A percentile compares a stretch with the other conserved stretches of the same genome.
These are phyloP conservation scores for Cardamine occulta DNA, from an alignment of 345 rosid genomes.

Conservation along the genomic window DNA sequence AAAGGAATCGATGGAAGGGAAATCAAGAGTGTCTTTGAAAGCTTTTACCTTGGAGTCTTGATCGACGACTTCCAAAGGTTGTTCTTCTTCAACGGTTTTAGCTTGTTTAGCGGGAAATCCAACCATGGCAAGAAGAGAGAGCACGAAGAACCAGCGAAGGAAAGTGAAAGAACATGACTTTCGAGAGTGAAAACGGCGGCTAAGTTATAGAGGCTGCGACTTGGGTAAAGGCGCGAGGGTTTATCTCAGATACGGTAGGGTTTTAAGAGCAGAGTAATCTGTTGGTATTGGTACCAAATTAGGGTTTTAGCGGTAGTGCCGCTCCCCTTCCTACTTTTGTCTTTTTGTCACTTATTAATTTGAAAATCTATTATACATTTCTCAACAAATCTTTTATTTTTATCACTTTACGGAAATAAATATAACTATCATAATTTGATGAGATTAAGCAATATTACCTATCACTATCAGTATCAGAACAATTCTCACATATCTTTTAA, in stretches of 20 bases:
- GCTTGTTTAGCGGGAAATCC: constrained; percentile 49
- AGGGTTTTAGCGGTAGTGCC: constrained; percentile 30
- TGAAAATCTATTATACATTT: background rate
- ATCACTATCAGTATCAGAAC: background rate
- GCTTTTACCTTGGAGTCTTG: constrained; percentile 46
- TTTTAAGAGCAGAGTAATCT: constrained; percentile 34
- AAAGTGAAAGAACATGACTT: constrained; percentile 41
- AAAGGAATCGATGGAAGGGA: constrained; percentile 57
- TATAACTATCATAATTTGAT: background rate
- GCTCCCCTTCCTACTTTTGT: background rate
- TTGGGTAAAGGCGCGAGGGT: constrained; percentile 37
- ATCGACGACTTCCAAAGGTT: constrained; percentile 11
- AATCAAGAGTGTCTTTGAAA: constrained; percentile 43
- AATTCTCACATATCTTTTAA: background rate
- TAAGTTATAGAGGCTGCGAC: constrained; percentile 34
- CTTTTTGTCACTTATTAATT: background rate
- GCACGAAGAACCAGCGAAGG: constrained; percentile 12
- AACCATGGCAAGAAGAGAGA: constrained; percentile 52
- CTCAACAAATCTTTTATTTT: background rate
- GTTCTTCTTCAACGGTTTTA: constrained; percentile 42
- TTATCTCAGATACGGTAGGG: constrained; percentile 38
- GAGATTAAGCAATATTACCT: background rate
- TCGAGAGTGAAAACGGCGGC: constrained; percentile 24
- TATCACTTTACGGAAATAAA: background rate
- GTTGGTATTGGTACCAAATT: constrained; percentile 7